Evolutionary conservation across 1,284 basidiomycete genomes (phyloP).

Genomic region (Malassezia sympodialis): DNA sequence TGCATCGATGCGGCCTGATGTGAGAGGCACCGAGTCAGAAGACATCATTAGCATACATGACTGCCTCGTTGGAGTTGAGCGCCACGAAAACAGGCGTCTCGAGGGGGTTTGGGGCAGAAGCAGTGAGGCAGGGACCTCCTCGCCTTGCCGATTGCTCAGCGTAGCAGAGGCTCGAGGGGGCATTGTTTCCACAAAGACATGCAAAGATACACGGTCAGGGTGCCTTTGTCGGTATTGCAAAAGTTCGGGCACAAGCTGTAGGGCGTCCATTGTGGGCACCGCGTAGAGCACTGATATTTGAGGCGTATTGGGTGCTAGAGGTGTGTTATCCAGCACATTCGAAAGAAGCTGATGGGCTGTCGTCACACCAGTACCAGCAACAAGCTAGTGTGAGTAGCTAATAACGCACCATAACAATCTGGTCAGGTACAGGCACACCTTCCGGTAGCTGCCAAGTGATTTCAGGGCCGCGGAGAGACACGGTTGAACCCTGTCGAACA

Average conservation of each 20-base stretch:
- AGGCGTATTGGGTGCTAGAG: background rate
- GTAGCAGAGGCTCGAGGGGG: background rate
- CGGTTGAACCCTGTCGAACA: slow-evolving; percentile 1
- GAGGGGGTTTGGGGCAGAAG: too few relatives aligned
- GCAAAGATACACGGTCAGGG: slow-evolving; percentile 1
- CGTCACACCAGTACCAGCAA: slow-evolving; percentile 16
- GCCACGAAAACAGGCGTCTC: background rate
- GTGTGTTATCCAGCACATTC: background rate
- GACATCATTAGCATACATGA: background rate
- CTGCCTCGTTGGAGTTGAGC: background rate
- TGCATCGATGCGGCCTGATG: background rate
- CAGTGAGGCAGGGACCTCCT: background rate
- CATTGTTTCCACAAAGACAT: slow-evolving; percentile 3
- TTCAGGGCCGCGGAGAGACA: slow-evolving; percentile 17
- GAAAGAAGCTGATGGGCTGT: slow-evolving; percentile 17
- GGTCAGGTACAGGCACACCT: background rate
- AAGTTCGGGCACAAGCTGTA: slow-evolving; percentile 11
- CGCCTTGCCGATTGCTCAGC: background rate
- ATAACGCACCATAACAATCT: slow-evolving; percentile 16
- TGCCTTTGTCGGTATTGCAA: background rate
- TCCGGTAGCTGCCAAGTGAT: slow-evolving; percentile 10
- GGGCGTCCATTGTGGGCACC: slow-evolving; percentile 5
- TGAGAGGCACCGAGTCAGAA: background rate
- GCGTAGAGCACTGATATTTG: slow-evolving; percentile 10
- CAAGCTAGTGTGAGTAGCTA: slow-evolving; percentile 8